Percentiles rank a stretch among this genome's conserved stretches.
Evolutionary conservation across 768 basidiomycete species (phyloP).

Genomic region (Neoboletus subvelutipes): DNA sequence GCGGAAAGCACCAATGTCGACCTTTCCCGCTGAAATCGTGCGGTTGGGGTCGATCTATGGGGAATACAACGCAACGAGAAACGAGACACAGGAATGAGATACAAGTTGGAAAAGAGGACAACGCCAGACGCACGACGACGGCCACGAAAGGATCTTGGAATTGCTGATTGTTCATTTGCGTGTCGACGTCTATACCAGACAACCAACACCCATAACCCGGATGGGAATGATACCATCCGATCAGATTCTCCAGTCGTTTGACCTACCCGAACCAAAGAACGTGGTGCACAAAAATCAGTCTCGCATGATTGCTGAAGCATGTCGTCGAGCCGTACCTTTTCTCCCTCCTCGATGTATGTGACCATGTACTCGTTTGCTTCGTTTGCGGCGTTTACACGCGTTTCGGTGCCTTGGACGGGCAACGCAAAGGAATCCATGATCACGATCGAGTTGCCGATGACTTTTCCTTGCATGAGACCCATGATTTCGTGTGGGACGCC

Average conservation of each 20-base stretch:
- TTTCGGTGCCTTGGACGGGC: constrained; percentile 97
- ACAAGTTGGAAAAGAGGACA: neutral
- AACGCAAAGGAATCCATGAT: constrained; percentile 97
- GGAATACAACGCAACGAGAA: neutral
- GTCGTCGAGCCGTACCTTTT: constrained; percentile 53
- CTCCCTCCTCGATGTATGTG: constrained; percentile 78
- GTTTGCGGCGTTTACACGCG: constrained; percentile 92
- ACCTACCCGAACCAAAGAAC: constrained; percentile 47
- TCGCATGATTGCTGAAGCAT: neutral
- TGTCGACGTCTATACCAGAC: constrained; percentile 97
- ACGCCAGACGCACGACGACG: constrained; percentile 71
- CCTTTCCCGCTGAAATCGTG: constrained; percentile 96
- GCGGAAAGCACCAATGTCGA: constrained; percentile 98
- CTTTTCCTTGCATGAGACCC: constrained; percentile 99
- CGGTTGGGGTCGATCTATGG: constrained; percentile 93
- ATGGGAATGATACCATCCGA: constrained; percentile 99
- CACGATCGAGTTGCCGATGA: constrained; percentile 71
- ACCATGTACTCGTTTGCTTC: constrained; percentile 99
- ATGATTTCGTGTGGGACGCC: constrained; percentile 99
- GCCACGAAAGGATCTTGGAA: constrained; percentile 97
- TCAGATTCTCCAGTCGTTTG: constrained; percentile 79
- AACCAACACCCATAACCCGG: constrained; percentile 99
- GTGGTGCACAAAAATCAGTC: neutral
- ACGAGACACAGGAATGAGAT: neutral
- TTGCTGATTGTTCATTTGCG: constrained; percentile 92